Percentiles rank a stretch among this genome's conserved stretches.
phyloP scores from a whole-genome alignment of 257 asterid species.

The Striga asiatica region DNA sequence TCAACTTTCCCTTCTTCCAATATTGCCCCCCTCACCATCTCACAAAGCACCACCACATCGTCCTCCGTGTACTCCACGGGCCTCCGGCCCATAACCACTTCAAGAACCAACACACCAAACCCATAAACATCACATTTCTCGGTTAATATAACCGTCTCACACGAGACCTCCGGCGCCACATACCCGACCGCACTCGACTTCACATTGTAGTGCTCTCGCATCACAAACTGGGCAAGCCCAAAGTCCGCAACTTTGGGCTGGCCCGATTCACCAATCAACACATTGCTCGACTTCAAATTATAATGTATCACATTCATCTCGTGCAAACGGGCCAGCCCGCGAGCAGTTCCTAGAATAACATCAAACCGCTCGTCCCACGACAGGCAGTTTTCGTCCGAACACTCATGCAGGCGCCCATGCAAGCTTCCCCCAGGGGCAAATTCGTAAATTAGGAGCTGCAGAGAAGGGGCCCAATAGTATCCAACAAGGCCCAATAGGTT shows the following conservation, averaged over 20 bases:
- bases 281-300: slow-evolving; percentile 74
- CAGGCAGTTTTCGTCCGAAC: slow-evolving; percentile 32
- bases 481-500: slow-evolving; percentile 74
- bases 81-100: slow-evolving; percentile 64
- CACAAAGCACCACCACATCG: slow-evolving; percentile 77
- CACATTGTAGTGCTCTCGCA: slow-evolving; percentile 63
- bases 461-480: slow-evolving; percentile 82
- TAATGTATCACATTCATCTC: slow-evolving; percentile 65
- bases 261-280: slow-evolving; percentile 50
- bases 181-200: slow-evolving; percentile 89
- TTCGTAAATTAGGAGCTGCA: slow-evolving; percentile 80
- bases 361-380: slow-evolving; percentile 74
- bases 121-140: slow-evolving; percentile 90
- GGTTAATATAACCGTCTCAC: slow-evolving; percentile 75
- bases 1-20: slow-evolving; percentile 68
- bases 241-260: slow-evolving; percentile 77
- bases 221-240: slow-evolving; percentile 61
- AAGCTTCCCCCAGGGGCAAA: slow-evolving; percentile 68
- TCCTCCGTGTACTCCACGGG: slow-evolving; percentile 96
- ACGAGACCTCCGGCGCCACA: slow-evolving; percentile 91
- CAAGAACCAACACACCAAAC: slow-evolving; percentile 65
- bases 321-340: slow-evolving; percentile 68
- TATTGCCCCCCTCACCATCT: slow-evolving; percentile 84
- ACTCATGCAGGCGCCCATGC: slow-evolving; percentile 68
- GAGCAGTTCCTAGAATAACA: slow-evolving; percentile 65